A percentile compares a stretch with the other conserved stretches of the same genome.
Conservation (phyloP, 495 filamentous ascomycete species). For the Trichoderma asperelloides region DNA sequence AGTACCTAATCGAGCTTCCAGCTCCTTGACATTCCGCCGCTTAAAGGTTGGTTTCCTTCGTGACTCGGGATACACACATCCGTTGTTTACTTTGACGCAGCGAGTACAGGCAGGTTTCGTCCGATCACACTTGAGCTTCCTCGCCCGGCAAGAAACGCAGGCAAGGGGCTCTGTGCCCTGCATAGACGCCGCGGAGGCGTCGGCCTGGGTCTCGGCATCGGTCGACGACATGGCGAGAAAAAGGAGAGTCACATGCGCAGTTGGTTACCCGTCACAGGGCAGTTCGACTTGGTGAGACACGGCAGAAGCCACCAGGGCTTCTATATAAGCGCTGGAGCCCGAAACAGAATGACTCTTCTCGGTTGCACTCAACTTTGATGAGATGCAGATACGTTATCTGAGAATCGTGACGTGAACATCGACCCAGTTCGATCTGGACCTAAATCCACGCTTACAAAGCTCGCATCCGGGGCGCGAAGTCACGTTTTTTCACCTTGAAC, state of each 20-base stretch:
- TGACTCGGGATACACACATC: conserved; percentile 75
- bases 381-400: background rate
- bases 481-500: too few species aligned
- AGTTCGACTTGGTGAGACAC: background rate
- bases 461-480: background rate
- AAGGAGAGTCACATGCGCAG: background rate
- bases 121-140: conserved; percentile 60
- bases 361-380: background rate
- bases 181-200: background rate
- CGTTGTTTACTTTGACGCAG: conserved; percentile 58
- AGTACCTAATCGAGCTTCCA: conserved; percentile 60
- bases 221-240: conserved; percentile 2
- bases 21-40: conserved; percentile 73
- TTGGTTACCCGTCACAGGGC: background rate
- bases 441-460: conserved; percentile 1
- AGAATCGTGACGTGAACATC: background rate
- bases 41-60: conserved; percentile 84
- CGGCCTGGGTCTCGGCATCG: background rate
- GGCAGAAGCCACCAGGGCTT: background rate
- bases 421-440: background rate
- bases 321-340: background rate
- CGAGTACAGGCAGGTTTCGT: conserved; percentile 62
- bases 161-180: conserved; percentile 31
- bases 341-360: background rate
- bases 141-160: conserved; percentile 49